A percentile compares a stretch with the other conserved stretches of the same genome.
Conservation (phyloP, 148 eudicot species). For the Silene conica region DNA sequence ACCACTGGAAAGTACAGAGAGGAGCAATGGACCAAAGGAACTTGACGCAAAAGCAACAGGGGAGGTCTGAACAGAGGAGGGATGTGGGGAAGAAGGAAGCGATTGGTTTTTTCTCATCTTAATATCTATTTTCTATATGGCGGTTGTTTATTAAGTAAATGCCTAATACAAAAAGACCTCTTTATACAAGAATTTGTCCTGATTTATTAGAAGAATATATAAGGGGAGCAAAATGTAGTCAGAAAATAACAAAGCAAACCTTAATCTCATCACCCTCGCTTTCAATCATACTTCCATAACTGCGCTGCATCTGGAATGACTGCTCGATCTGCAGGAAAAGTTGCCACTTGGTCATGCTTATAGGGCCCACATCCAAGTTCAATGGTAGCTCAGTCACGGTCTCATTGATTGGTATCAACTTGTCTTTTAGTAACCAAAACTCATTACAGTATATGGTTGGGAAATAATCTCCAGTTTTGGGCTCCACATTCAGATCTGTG, state of each 20-base stretch:
- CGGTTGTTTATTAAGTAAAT: no score
- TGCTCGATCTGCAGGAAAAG: slow-evolving; percentile 90
- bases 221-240: no score
- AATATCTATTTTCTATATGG: no score
- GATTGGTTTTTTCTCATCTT: no score
- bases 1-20: no score
- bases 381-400: slow-evolving; percentile 71
- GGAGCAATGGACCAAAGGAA: no score
- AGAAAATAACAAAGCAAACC: slow-evolving; percentile 35
- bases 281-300: slow-evolving; percentile 97
- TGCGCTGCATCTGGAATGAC: slow-evolving; percentile 91
- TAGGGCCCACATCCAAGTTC: slow-evolving; percentile 85
- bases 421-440: slow-evolving; percentile 94
- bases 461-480: slow-evolving; percentile 76
- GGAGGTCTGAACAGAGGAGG: no score
- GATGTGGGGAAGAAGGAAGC: no score
- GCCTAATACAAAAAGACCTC: no score
- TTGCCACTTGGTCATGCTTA: slow-evolving; percentile 99
- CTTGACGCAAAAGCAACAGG: no score
- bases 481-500: slow-evolving; percentile 74
- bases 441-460: slow-evolving; percentile 85
- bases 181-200: no score
- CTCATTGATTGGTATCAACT: slow-evolving; percentile 75
- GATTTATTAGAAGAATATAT: no score
- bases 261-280: slow-evolving; percentile 98